Evolutionary conservation across 1,284 basidiomycete species (phyloP), one percentile per base, ranked within the genome.

Genomic region (Agaricales sp.): DNA sequence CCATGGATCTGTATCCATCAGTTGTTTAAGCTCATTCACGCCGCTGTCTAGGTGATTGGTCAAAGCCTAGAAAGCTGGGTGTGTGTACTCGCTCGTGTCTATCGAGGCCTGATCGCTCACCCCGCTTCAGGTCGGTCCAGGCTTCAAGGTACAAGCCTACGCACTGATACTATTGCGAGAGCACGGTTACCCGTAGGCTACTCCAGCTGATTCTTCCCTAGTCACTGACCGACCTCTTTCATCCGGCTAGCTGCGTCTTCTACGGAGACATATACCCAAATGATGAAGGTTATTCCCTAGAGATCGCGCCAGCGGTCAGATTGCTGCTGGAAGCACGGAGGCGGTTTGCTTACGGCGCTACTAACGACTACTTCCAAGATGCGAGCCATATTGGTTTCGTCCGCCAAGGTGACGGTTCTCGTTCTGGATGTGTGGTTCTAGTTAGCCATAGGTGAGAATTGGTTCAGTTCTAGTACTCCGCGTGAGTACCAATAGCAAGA

Each of bases 221-320:
- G 43, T 26, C 26, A 2, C 44, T 44, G 51, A 24, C n/a, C 19
- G 22, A 8, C 16, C 13, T 4, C 35, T 47, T 39, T 37, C 12
- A 30, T n/a, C 13, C 30, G 20, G 18, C 30, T 45, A 92, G 88
- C 38, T 92, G 92, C 59, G 81, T 96, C 24, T 97, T 97, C 67
- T 92, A 92, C 54, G 92, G 92, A 4, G 94, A 97, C 65, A 62
- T 95, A 20, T 90, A 86, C 57, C 81, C 79, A 0, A 83, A 86
- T 56, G 56, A 67, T 37, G 80, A 83, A 60, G 80, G 80, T 54
- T 86, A 78, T 60, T 69, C 79, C 54, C 68, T 71, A 51, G 60
- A 61, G n/a, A 71, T 72, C 4, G 70, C 80, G 2, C 60, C 57
- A 25, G 73, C 72, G 43, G 66, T 89, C 43, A 66, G 58, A 47